Evolutionary conservation across 1,284 basidiomycete genomes (phyloP), one percentile per base, ranked within the genome.

Genomic region (Meira miltonrushii): DNA sequence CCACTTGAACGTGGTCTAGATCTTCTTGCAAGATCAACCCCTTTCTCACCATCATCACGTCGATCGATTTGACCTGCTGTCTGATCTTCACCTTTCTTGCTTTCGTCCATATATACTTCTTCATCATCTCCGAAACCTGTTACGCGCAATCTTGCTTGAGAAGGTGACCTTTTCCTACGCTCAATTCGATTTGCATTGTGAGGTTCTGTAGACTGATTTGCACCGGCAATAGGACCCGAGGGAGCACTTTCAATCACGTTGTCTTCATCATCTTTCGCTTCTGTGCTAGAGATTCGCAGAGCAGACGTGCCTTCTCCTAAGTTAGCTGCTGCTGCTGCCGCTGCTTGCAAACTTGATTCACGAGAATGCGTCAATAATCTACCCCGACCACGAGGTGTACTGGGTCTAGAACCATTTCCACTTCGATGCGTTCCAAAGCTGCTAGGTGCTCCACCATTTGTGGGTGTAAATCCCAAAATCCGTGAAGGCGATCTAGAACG

Each of bases 401-500:
- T 23, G 13, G 46, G 46, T 7, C 46, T 19, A 17, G 46, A 48
- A 21, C 21, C 21, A 48, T 23, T 48, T 13, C 46, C 46, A n/a
- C 41, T 21, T 25, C 46, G 17, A 13, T n/a, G 17, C 8, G 28
- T 33, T 8, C 28, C 28, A 33, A 33, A 33, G 23, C 51, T 53
- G 7, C 13, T 13, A 23, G 17, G 17, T 21, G 13, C 37, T 23
- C 13, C n/a, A 39, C 38, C 23, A 15, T 28, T 44, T 11, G 21
- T 10, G 13, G 39, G 15, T 17, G 44, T 39, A n/a, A 55, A 55
- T 23, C 13, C 39, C 8, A 55, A 25, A 8, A 48, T 25, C 13
- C 54, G 47, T 12, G 54, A 56, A 49, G 70, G 70, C 10, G 67
- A 69, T 6, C 70, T 60, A 0, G 70, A 72, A n/a, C 70, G 64